These are phyloP conservation scores for Breynia disticha DNA, from an alignment of 441 rosid species.

Conservation along the genomic window DNA sequence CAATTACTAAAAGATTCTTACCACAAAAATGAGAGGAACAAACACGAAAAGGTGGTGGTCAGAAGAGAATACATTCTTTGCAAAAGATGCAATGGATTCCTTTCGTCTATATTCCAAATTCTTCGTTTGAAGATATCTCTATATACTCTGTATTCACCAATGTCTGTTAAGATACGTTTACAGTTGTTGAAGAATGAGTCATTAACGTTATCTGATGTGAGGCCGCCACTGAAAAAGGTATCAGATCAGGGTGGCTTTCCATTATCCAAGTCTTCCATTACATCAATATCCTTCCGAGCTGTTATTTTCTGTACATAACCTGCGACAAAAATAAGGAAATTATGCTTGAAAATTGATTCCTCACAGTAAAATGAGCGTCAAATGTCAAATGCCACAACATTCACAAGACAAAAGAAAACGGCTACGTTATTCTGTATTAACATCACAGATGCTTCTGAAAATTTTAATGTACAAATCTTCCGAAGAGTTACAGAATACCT, in stretches of 20 bases:
- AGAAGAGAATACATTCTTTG: conserved; percentile 30
- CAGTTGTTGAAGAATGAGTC: conserved; percentile 10
- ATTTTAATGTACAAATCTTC: too few species aligned
- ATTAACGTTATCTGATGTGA: neutral
- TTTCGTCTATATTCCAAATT: conserved; percentile 10
- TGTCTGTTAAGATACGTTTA: conserved; percentile 8
- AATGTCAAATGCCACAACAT: too few species aligned
- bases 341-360: too few species aligned
- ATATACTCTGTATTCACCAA: conserved; percentile 4
- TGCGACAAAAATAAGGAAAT: conserved; percentile 19
- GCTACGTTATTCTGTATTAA: too few species aligned
- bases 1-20: conserved; percentile 11
- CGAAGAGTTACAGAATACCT: too few species aligned
- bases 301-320: conserved; percentile 94
- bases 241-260: conserved; percentile 51
- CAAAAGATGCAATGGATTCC: conserved; percentile 20
- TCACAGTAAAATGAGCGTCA: too few species aligned
- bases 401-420: too few species aligned
- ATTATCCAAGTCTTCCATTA: conserved; percentile 76
- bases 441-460: too few species aligned
- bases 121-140: conserved; percentile 3
- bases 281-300: conserved; percentile 66
- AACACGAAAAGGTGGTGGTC: neutral
- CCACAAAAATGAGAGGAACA: neutral
- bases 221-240: conserved; percentile 8